These are phyloP conservation scores for Pseudogymnoascus sp. DNA, from an alignment of 2,329 filamentous ascomycete species.

Conservation along the genomic window DNA sequence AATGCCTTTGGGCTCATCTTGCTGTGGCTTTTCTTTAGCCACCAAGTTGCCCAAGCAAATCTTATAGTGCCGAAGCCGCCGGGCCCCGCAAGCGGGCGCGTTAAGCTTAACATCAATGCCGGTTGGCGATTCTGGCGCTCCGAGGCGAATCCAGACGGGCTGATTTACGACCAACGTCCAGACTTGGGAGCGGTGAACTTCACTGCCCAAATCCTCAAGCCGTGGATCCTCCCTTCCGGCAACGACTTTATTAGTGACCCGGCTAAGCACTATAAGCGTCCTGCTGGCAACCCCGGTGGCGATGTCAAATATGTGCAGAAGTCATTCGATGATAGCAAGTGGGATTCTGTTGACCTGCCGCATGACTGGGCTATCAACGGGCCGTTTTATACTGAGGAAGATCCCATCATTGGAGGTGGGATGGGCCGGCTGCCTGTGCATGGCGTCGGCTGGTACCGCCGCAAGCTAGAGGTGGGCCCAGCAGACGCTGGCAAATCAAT, in stretches of 20 bases:
- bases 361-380: conserved; percentile 45
- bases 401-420: conserved; percentile 27
- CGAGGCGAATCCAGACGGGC: conserved; percentile 30
- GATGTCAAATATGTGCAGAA: conserved; percentile 29
- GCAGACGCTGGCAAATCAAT: conserved; percentile 32
- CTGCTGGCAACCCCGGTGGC: conserved; percentile 23
- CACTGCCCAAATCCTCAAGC: conserved; percentile 26
- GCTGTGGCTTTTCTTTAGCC: neutral
- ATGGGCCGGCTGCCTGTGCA: conserved; percentile 42
- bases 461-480: conserved; percentile 29
- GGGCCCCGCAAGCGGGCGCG: neutral
- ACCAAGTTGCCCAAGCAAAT: neutral
- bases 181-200: neutral
- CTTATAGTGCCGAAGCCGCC: neutral
- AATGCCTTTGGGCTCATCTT: neutral
- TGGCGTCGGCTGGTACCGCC: conserved; percentile 49
- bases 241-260: conserved; percentile 35
- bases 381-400: conserved; percentile 34
- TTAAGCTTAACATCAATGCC: conserved; percentile 20
- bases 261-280: conserved; percentile 26
- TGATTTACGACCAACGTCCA: conserved; percentile 27
- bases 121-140: conserved; percentile 35
- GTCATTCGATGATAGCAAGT: conserved; percentile 35
- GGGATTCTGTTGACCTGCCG: conserved; percentile 38
- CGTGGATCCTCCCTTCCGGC: conserved; percentile 36